A percentile compares a stretch with the other conserved stretches of the same genome.
phyloP scores from a whole-genome alignment of 306 rosid genomes.

The Prunus mira region DNA sequence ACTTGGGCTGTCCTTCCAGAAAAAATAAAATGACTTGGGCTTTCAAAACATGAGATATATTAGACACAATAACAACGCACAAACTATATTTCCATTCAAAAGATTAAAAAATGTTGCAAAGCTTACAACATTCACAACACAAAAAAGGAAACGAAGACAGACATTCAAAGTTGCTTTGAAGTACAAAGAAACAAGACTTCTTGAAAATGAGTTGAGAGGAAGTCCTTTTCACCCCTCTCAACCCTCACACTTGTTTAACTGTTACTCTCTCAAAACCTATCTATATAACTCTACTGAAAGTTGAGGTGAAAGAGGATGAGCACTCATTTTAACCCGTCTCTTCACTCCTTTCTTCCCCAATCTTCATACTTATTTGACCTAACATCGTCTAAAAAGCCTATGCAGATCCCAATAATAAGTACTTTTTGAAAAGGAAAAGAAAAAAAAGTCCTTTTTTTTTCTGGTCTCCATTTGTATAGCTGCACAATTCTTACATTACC shows the following conservation, averaged over 20 bases:
- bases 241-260: slow-evolving; percentile 24
- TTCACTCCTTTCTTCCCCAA: slow-evolving; percentile 90
- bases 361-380: slow-evolving; percentile 55
- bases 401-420: slow-evolving; percentile 50
- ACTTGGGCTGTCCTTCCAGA: too few relatives aligned
- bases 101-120: slow-evolving; percentile 51
- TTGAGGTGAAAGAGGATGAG: slow-evolving; percentile 99
- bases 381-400: slow-evolving; percentile 45
- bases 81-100: slow-evolving; percentile 33
- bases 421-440: slow-evolving; percentile 26
- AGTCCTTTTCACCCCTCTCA: slow-evolving; percentile 43
- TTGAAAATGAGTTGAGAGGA: slow-evolving; percentile 36
- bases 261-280: slow-evolving; percentile 41
- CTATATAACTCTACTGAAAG: slow-evolving; percentile 55
- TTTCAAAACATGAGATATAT: too few relatives aligned
- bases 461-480: slow-evolving; percentile 59
- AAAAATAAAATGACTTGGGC: too few relatives aligned
- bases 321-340: slow-evolving; percentile 76
- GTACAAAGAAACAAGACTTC: slow-evolving; percentile 37
- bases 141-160: slow-evolving; percentile 22
- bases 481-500: slow-evolving; percentile 59
- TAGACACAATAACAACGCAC: slow-evolving; percentile 25
- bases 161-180: slow-evolving; percentile 40
- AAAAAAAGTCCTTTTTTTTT: slow-evolving; percentile 21
- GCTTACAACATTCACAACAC: slow-evolving; percentile 59